Evolutionary conservation across 208 protist species (phyloP), one percentile per base, ranked within the genome.

Genomic region (Leishmania major): DNA sequence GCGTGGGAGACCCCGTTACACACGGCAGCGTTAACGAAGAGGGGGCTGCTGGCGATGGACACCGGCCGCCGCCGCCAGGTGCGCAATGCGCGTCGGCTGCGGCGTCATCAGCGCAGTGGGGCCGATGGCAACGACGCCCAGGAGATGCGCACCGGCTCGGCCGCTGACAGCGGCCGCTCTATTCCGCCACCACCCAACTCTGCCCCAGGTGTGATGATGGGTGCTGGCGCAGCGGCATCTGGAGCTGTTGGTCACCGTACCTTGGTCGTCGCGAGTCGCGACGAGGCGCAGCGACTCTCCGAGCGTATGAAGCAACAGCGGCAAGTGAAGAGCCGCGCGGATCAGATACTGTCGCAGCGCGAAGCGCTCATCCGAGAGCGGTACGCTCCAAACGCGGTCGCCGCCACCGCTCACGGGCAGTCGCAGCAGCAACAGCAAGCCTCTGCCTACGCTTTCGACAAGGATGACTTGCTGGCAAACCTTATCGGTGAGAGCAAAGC

Each of bases 381-480:
- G 57, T 96, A 96, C 87, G 90, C 92, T 4, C 88, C 90, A 22
- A 74, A 88, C 72, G 76, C 81, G 40, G 57, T 80, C 57, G 11
- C 76, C 40, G 59, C 71, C 71, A 55, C 76, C 31, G 47, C 70
- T 51, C 31, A 40, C 22, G 53, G 60, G 53, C 15, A 73, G 69
- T 28, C 53, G 81, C 82, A 78, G 43, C 75, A 37, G 53, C 55
- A 25, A 11, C 75, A n/a, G 53, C 55, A 25, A 13, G 59, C 84
- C 43, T 64, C 79, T 37, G 83, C 78, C 35, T 73, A 76, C 55
- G 70, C 84, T 35, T 97, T 97, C 79, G 89, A 95, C 86, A 92
- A 92, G 78, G 88, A 96, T 79, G 88, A 88, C 35, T 75, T 95
- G 17, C 84, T 97, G 2, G 84, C 93, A 22, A 70, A 75, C 40